Evolutionary conservation across 2,329 filamentous ascomycete species (phyloP), one percentile per base, ranked within the genome.

Genomic region (Ascochyta lentis): DNA sequence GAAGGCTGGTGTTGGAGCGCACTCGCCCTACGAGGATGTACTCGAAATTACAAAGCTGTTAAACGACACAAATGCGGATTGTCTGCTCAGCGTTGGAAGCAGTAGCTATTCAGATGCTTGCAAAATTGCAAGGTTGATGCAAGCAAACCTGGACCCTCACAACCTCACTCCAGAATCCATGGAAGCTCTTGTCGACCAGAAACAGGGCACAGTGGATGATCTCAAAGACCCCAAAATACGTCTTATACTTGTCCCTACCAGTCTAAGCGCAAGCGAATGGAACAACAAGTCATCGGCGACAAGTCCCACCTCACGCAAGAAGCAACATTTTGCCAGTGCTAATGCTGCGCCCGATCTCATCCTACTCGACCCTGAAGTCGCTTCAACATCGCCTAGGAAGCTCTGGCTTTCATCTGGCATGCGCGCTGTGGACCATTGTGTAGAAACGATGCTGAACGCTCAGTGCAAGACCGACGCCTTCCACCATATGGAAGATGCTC

Each of bases 391-490:
- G 8, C 67, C 70, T 0, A 50, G 59, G n/a, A 59, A 61, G 44
- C 27, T 70, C 13, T 73, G 64, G 63, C 46, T 72, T 12, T 63
- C 67, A 15, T 65, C 66, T 22, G 68, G 69, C 7, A 63, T 72
- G 43, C 59, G 69, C 22, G 66, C 66, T 9, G 49, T 72, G 5
- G 69, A 72, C 49, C 67, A 73, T 44, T 72, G 70, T 40, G 59
- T 70, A 5, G 70, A 73, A 44, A 66, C 64, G 31, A 61, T 69
- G 47, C 55, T 65, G 16, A 66, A 60, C 15, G 52, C 59, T 2
- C 27, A 48, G 16, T 61, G 50, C 37, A 59, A 60, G 10, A 29
- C 39, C n/a, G 58, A 65, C 3, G 59, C 59, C 3, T 64, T 59
- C 12, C 31, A 41, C 12, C 54, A 67, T 24, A 61, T 63, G 59